Percentiles rank a stretch among this genome's conserved stretches.
These are phyloP conservation scores for Hymenoscyphus repandus DNA, from an alignment of 2,329 filamentous ascomycete genomes.

Conservation along the genomic window DNA sequence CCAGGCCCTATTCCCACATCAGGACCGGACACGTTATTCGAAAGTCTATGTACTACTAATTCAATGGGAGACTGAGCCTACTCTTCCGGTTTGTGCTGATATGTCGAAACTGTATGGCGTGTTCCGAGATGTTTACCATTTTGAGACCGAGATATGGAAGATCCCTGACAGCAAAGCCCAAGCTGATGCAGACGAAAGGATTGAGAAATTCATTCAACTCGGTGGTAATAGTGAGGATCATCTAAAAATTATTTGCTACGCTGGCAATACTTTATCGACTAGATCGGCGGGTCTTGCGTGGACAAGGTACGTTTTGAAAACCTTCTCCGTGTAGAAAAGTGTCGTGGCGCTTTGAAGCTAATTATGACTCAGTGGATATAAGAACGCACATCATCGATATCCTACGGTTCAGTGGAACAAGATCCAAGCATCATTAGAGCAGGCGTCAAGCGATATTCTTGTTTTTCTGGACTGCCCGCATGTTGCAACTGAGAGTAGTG, in stretches of 20 bases:
- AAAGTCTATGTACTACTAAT: slow-evolving; percentile 22
- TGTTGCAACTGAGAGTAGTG: slow-evolving; percentile 4
- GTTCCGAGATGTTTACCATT: slow-evolving; percentile 20
- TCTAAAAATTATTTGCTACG: slow-evolving; percentile 24
- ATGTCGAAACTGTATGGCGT: slow-evolving; percentile 13
- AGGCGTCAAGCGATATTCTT: slow-evolving; percentile 17
- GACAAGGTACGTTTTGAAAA: slow-evolving; percentile 13
- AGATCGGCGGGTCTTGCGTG: slow-evolving; percentile 14
- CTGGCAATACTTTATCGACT: slow-evolving; percentile 12
- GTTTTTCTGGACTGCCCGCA: slow-evolving; percentile 18
- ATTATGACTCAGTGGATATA: background rate
- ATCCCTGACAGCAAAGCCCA: slow-evolving; percentile 16
- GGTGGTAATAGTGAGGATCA: slow-evolving; percentile 15
- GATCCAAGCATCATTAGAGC: slow-evolving; percentile 17
- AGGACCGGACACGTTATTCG: slow-evolving; percentile 12
- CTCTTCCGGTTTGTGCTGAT: slow-evolving; percentile 11
- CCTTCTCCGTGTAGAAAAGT: background rate
- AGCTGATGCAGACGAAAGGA: slow-evolving; percentile 11
- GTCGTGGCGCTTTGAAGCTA: background rate
- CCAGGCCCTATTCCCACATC: slow-evolving; percentile 18
- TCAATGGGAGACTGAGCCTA: slow-evolving; percentile 17
- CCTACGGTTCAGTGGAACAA: slow-evolving; percentile 15
- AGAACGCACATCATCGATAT: slow-evolving; percentile 3
- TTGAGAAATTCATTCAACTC: slow-evolving; percentile 13
- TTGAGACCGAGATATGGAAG: slow-evolving; percentile 18